These are phyloP conservation scores for Nepenthes gracilis DNA, from an alignment of 148 eudicot species.

Conservation along the genomic window DNA sequence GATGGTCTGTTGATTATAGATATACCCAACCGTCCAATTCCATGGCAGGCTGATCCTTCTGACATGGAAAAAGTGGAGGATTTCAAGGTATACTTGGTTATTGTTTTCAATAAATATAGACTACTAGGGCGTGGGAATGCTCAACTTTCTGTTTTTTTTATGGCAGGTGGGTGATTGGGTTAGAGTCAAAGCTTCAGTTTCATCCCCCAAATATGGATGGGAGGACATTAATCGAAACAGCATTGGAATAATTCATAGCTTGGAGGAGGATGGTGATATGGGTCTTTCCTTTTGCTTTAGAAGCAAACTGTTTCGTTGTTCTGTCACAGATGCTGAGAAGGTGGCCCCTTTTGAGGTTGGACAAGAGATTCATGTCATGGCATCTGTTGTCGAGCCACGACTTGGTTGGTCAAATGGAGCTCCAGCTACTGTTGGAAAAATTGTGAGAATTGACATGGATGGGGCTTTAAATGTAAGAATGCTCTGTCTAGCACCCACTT, in stretches of 20 bases:
- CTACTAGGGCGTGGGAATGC: background rate
- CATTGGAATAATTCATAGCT: conserved; percentile 83
- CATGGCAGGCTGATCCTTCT: conserved; percentile 99
- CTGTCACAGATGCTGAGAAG: conserved; percentile 93
- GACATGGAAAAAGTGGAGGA: conserved; percentile 99
- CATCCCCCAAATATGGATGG: conserved; percentile 99
- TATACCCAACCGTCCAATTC: conserved; percentile 87
- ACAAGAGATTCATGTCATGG: conserved; percentile 80
- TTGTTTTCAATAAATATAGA: background rate
- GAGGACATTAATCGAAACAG: conserved; percentile 83
- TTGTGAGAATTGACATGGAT: conserved; percentile 91
- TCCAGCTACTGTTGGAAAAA: conserved; percentile 80
- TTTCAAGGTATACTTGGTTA: conserved; percentile 55
- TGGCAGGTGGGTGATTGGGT: conserved; percentile 94
- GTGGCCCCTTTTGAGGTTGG: conserved; percentile 88
- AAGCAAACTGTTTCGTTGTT: conserved; percentile 84
- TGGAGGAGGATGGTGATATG: conserved; percentile 98
- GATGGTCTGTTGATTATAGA: conserved; percentile 93
- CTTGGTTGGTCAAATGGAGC: conserved; percentile 97
- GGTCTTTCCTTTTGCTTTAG: conserved; percentile 94
- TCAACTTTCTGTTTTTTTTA: conserved; percentile 2
- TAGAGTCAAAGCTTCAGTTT: conserved; percentile 81
- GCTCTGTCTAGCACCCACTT: background rate
- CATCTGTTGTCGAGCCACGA: conserved; percentile 74
- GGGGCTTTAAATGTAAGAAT: conserved; percentile 82